Evolutionary conservation across 768 basidiomycete species (phyloP).

Genomic region (Tremella yokohamensis): DNA sequence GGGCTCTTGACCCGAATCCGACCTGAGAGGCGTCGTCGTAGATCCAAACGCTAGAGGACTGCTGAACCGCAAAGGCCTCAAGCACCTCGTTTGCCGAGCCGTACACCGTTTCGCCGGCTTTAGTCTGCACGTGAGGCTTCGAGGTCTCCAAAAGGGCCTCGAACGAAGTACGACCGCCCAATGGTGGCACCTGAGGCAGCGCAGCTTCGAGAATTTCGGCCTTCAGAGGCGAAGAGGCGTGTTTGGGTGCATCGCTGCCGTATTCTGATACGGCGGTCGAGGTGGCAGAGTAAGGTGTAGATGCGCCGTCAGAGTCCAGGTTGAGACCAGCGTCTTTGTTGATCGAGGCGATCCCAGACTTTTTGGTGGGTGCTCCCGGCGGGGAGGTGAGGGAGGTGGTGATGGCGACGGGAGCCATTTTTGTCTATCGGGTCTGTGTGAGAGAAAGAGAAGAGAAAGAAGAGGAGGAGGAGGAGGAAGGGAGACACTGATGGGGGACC

Average conservation of each 20-base stretch:
- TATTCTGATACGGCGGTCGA: constrained; percentile 44
- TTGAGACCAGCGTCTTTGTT: constrained; percentile 26
- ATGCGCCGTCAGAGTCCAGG: constrained; percentile 34
- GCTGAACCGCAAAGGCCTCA: constrained; percentile 38
- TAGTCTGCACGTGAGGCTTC: constrained; percentile 23
- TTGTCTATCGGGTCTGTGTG: constrained; percentile 1
- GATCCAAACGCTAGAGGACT: constrained; percentile 39
- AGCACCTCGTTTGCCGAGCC: constrained; percentile 41
- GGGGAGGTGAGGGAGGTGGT: constrained; percentile 42
- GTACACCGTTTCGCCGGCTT: constrained; percentile 37
- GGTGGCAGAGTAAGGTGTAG: constrained; percentile 40
- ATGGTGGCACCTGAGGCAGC: constrained; percentile 12
- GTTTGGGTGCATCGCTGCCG: constrained; percentile 16
- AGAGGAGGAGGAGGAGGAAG: neutral
- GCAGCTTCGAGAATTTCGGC: constrained; percentile 24
- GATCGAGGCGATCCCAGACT: constrained; percentile 29
- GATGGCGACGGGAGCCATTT: constrained; percentile 38
- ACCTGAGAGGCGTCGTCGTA: constrained; percentile 47
- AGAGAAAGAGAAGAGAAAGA: neutral
- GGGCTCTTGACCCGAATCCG: constrained; percentile 39
- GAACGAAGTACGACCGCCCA: constrained; percentile 13
- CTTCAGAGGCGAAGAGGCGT: constrained; percentile 7
- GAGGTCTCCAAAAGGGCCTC: constrained; percentile 30
- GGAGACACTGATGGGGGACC: neutral
- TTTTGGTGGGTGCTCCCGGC: constrained; percentile 27